Evolutionary conservation across 2,329 filamentous ascomycete species (phyloP).

Genomic region (Hyphodiscus sp.): DNA sequence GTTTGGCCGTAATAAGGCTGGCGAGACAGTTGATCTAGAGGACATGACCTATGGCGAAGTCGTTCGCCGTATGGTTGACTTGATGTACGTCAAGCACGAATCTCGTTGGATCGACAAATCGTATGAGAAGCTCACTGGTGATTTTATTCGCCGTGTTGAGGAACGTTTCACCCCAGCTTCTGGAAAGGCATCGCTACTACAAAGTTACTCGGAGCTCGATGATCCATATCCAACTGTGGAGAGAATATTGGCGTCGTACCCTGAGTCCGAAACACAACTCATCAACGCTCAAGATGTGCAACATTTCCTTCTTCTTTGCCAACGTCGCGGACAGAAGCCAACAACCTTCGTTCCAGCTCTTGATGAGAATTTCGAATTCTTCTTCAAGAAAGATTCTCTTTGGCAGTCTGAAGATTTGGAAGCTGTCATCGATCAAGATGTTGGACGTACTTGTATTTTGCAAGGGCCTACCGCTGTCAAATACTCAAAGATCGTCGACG

Average conservation of each 20-base stretch:
- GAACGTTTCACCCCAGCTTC: slow-evolving; percentile 79
- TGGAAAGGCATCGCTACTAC: slow-evolving; percentile 73
- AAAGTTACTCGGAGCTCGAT: slow-evolving; percentile 83
- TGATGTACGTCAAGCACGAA: slow-evolving; percentile 89
- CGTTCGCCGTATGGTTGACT: slow-evolving; percentile 76
- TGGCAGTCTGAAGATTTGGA: slow-evolving; percentile 99
- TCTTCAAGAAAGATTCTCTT: slow-evolving; percentile 99
- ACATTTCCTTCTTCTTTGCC: slow-evolving; percentile 89
- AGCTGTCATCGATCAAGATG: slow-evolving; percentile 92
- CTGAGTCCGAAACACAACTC: slow-evolving; percentile 80
- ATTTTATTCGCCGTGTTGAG: slow-evolving; percentile 95
- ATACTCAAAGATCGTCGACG: slow-evolving; percentile 83
- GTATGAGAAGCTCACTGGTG: slow-evolving; percentile 75
- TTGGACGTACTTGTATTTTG: slow-evolving; percentile 90
- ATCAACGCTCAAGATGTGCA: slow-evolving; percentile 98
- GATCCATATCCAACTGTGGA: slow-evolving; percentile 74
- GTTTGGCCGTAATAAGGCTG: slow-evolving; percentile 81
- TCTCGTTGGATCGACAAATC: slow-evolving; percentile 86
- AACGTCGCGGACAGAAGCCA: slow-evolving; percentile 89
- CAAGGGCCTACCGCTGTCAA: slow-evolving; percentile 90
- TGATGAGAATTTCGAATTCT: slow-evolving; percentile 97
- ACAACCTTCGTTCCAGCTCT: slow-evolving; percentile 93
- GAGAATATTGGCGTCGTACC: slow-evolving; percentile 74
- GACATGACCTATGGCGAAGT: slow-evolving; percentile 95
- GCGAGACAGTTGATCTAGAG: slow-evolving; percentile 78